Evolutionary conservation across 2,329 filamentous ascomycete genomes (phyloP), one percentile per base, ranked within the genome.

Genomic region (Trichoderma sp.): DNA sequence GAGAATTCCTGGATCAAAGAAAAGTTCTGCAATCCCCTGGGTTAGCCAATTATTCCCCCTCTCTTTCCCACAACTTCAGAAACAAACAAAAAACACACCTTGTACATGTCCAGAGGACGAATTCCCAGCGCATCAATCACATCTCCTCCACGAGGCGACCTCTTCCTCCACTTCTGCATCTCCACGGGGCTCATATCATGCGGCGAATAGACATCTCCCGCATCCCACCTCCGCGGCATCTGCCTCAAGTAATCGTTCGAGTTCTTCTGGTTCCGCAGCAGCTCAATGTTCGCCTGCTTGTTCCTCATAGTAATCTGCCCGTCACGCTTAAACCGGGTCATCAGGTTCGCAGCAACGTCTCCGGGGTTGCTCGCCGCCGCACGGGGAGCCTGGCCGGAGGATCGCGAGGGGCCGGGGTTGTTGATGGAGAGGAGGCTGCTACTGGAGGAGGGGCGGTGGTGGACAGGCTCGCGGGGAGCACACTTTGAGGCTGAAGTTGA

Each of bases 1-100:
- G 96, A 92, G 81, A 92, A 98, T 81, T 98, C 94, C 36, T 92
- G 92, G 82, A 98, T 92, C 73, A 99, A 89, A 47, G 93, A 90
- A 81, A 97, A 97, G 83, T 99, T 99, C 94, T 97, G n/a, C n/a
- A n/a, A n/a, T n/a, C n/a, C n/a, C n/a, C n/a, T n/a, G n/a, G n/a
- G n/a, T n/a, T n/a, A n/a, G n/a, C n/a, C n/a, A n/a, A n/a, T n/a
- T n/a, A n/a, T n/a, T n/a, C n/a, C n/a, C n/a, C n/a, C n/a, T n/a
- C n/a, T n/a, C n/a, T n/a, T n/a, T n/a, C n/a, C 26, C n/a, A 18
- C 9, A n/a, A 1, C 26, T 62, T 26, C 67, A 51, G 36, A 39
- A 18, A 39, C 11, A 34, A 34, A 34, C 0, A 11, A 34, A 34
- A 3, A n/a, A 51, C 75, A 34, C 81, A 97, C 94, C 87, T 94